Evolutionary conservation across 306 rosid species (phyloP).

Genomic region (Cicer chorassanicum): DNA sequence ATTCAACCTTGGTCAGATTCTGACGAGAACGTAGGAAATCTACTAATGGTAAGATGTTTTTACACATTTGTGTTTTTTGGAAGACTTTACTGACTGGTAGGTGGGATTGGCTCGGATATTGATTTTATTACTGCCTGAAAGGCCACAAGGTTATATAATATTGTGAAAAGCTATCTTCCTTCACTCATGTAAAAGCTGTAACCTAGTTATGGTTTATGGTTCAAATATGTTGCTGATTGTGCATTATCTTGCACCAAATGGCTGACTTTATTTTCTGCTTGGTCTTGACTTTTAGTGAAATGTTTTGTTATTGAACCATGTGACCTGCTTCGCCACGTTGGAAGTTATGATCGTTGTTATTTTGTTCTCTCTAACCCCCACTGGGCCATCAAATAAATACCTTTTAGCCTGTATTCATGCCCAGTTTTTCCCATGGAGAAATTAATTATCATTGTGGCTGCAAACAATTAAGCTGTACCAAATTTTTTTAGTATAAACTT

Average conservation of each 20-base stretch:
- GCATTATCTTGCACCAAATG: conserved; percentile 31
- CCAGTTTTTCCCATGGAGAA: conserved; percentile 2
- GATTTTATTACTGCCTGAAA: conserved; percentile 14
- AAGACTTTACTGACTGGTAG: conserved; percentile 21
- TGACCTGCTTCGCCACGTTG: conserved; percentile 1
- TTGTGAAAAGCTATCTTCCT: conserved; percentile 21
- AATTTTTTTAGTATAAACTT: conserved; percentile 1
- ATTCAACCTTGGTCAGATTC: conserved; percentile 77
- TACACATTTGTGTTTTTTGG: conserved; percentile 5
- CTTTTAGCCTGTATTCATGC: conserved; percentile 4
- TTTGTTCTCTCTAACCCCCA: neutral
- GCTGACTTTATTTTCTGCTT: conserved; percentile 15
- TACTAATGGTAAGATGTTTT: conserved; percentile 68
- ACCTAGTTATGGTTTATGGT: conserved; percentile 25
- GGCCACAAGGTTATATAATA: conserved; percentile 4
- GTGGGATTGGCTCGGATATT: conserved; percentile 32
- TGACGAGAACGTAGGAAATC: conserved; percentile 69
- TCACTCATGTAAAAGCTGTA: conserved; percentile 6
- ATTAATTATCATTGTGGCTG: neutral
- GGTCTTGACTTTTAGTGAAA: conserved; percentile 1
- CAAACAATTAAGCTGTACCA: conserved; percentile 24
- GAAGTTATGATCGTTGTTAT: conserved; percentile 12
- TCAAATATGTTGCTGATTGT: conserved; percentile 33
- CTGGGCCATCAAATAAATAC: conserved; percentile 21
- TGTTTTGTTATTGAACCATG: conserved; percentile 15